Evolutionary conservation across 73 alveolate species (phyloP).

Genomic region (Blepharisma stoltei): DNA sequence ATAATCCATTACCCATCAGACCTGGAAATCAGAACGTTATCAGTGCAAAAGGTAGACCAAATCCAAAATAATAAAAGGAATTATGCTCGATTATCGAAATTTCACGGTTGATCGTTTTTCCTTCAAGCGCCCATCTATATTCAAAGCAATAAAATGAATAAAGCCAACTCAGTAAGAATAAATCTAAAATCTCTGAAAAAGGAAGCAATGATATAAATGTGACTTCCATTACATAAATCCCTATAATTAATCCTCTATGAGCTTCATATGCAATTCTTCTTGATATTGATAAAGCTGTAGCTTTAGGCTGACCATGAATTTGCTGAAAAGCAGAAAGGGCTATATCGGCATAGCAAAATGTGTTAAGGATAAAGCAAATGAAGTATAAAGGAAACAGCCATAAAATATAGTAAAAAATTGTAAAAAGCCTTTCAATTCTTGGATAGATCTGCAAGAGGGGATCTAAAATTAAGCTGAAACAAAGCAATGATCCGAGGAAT

Average conservation of each 20-base stretch:
- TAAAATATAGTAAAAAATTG: background rate
- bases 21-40: slow-evolving; percentile 7
- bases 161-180: slow-evolving; percentile 15
- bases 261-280: slow-evolving; percentile 9
- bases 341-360: slow-evolving; percentile 18
- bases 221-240: background rate
- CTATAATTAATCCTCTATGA: slow-evolving; percentile 20
- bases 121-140: slow-evolving; percentile 22
- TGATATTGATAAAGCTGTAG: background rate
- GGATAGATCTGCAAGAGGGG: background rate
- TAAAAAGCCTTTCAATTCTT: slow-evolving; percentile 4
- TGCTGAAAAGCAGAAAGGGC: background rate
- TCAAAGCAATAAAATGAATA: slow-evolving; percentile 24
- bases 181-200: background rate
- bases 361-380: slow-evolving; percentile 4
- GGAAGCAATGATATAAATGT: background rate
- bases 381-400: slow-evolving; percentile 4
- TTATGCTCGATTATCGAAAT: background rate
- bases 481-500: background rate
- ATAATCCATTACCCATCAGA: slow-evolving; percentile 17
- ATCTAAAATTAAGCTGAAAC: background rate
- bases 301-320: background rate
- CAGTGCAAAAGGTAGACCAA: slow-evolving; percentile 16
- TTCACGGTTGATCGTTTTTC: background rate
- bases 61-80: slow-evolving; percentile 15